Percentiles rank a stretch among this genome's conserved stretches.
phyloP scores from a whole-genome alignment of 805 yeast species.

The Candida tallmaniae region DNA sequence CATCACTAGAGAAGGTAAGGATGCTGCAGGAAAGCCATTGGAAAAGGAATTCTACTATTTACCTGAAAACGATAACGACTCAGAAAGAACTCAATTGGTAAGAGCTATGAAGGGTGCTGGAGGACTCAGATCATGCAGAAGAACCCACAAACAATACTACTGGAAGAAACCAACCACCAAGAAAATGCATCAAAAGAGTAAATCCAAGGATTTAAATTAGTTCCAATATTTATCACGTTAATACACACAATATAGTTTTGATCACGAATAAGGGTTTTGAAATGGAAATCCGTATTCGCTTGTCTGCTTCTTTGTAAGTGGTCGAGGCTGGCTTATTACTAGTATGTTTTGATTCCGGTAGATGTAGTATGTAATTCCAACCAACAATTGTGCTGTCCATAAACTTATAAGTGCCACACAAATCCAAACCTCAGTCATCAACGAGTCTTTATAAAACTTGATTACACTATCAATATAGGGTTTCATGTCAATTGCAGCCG shows the following conservation, averaged over 20 bases:
- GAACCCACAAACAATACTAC: constrained; percentile 85
- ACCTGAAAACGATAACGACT: constrained; percentile 75
- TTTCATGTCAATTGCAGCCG: constrained; percentile 20
- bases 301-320: constrained; percentile 21
- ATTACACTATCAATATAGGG: constrained; percentile 4
- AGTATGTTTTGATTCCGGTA: constrained; percentile 3
- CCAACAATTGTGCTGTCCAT: constrained; percentile 45
- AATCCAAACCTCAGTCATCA: constrained; percentile 45
- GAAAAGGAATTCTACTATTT: constrained; percentile 93
- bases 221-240: no score
- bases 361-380: constrained; percentile 25
- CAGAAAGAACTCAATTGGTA: constrained; percentile 64
- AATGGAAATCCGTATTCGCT: constrained; percentile 24
- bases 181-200: constrained; percentile 20
- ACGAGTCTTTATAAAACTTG: constrained; percentile 14
- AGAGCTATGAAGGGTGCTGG: constrained; percentile 77
- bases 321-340: constrained; percentile 23
- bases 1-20: constrained; percentile 85
- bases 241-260: not conserved
- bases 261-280: constrained; percentile 1
- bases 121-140: constrained; percentile 80
- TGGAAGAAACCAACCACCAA: constrained; percentile 60
- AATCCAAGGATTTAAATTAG: not conserved
- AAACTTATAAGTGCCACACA: constrained; percentile 39
- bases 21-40: constrained; percentile 91